Conservation (phyloP, 2,329 filamentous ascomycete genomes). For the Aschersonia sp. region DNA sequence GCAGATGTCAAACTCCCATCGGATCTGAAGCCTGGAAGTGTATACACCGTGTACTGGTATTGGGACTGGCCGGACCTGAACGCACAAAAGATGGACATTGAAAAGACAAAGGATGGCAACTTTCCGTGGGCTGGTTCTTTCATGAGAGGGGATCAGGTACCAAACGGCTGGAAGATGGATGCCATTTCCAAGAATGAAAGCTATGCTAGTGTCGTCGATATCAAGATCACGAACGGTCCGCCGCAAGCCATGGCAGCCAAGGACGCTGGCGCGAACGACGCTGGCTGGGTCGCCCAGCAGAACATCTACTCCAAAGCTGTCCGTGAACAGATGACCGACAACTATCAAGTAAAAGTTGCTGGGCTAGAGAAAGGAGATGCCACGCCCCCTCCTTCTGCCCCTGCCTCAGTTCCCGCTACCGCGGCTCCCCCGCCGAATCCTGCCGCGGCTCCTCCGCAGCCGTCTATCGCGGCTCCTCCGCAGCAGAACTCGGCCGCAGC, state of each 20-base stretch:
- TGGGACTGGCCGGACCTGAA: slow-evolving; percentile 77
- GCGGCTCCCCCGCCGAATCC: background rate
- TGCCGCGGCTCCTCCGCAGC: background rate
- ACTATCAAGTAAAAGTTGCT: slow-evolving; percentile 28
- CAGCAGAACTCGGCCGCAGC: background rate
- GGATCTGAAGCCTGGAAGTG: slow-evolving; percentile 44
- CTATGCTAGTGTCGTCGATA: slow-evolving; percentile 24
- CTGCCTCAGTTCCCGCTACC: background rate
- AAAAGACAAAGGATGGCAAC: slow-evolving; percentile 22
- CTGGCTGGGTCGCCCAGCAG: slow-evolving; percentile 18
- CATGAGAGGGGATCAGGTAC: slow-evolving; percentile 21
- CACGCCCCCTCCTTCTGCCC: background rate
- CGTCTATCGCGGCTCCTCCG: background rate
- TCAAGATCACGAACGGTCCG: slow-evolving; percentile 18
- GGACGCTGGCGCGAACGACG: slow-evolving; percentile 7
- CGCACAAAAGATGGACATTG: slow-evolving; percentile 23
- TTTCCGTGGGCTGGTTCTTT: slow-evolving; percentile 27
- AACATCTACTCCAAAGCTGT: slow-evolving; percentile 29
- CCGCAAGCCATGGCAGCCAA: slow-evolving; percentile 10
- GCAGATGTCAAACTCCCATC: slow-evolving; percentile 63
- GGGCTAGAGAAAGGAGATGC: background rate
- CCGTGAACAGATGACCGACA: slow-evolving; percentile 26
- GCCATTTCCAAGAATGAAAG: slow-evolving; percentile 24
- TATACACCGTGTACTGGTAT: slow-evolving; percentile 84
- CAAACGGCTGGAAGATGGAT: slow-evolving; percentile 19